Percentiles rank a stretch among this genome's conserved stretches.
Evolutionary conservation across 2,329 filamentous ascomycete species (phyloP).

Genomic region (Fusarium tuaranense): DNA sequence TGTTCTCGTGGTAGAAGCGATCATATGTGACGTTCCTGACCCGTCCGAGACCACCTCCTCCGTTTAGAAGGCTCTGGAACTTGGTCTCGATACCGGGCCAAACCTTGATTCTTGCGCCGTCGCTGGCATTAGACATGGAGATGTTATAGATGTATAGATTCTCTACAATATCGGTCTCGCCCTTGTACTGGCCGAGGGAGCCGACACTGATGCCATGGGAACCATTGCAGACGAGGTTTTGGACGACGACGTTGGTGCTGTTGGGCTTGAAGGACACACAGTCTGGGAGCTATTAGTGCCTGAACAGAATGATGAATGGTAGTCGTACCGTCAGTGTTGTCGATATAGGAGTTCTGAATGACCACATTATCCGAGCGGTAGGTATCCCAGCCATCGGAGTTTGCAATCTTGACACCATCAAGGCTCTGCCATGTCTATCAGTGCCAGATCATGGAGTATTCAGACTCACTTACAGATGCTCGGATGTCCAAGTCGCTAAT

Average conservation of each 20-base stretch:
- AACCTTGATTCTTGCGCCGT: slow-evolving; percentile 79
- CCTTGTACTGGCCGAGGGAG: slow-evolving; percentile 75
- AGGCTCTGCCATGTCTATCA: slow-evolving; percentile 23
- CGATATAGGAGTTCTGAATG: slow-evolving; percentile 73
- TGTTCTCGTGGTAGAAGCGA: slow-evolving; percentile 68
- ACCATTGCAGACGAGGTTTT: slow-evolving; percentile 75
- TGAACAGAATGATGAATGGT: fast-evolving
- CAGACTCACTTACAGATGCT: slow-evolving; percentile 53
- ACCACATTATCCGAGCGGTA: slow-evolving; percentile 71
- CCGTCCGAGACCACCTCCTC: slow-evolving; percentile 64
- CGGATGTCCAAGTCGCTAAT: slow-evolving; percentile 72
- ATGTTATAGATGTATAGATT: slow-evolving; percentile 75
- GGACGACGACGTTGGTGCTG: slow-evolving; percentile 74
- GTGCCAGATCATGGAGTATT: fast-evolving
- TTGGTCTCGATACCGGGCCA: slow-evolving; percentile 66
- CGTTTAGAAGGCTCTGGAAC: slow-evolving; percentile 64
- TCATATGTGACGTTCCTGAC: slow-evolving; percentile 78
- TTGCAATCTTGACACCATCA: slow-evolving; percentile 50
- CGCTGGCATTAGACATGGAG: slow-evolving; percentile 68
- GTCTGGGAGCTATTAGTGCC: slow-evolving; percentile 50
- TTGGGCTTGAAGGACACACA: slow-evolving; percentile 83
- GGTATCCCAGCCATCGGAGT: slow-evolving; percentile 75
- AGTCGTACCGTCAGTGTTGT: slow-evolving; percentile 41
- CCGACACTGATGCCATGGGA: slow-evolving; percentile 81
- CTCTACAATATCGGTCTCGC: slow-evolving; percentile 74